These are phyloP conservation scores for Xylariaceae sp. DNA, from an alignment of 2,329 filamentous ascomycete genomes.

Conservation along the genomic window DNA sequence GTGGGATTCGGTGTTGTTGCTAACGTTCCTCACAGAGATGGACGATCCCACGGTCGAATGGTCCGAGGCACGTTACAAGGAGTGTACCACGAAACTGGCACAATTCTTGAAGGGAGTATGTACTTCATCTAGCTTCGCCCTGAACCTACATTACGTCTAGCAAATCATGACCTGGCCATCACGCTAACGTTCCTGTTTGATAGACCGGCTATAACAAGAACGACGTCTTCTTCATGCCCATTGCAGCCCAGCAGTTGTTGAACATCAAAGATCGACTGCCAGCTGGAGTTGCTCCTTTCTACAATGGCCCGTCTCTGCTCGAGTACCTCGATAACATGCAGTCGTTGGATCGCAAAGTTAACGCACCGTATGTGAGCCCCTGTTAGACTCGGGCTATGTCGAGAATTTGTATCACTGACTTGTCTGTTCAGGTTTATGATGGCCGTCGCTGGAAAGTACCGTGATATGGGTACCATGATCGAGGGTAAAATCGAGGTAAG, in stretches of 20 bases:
- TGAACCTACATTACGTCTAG: no score
- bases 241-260: constrained; percentile 79
- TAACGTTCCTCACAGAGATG: constrained; percentile 56
- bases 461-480: constrained; percentile 94
- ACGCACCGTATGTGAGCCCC: constrained; percentile 59
- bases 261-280: constrained; percentile 88
- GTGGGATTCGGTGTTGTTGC: background rate
- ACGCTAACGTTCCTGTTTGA: constrained; percentile 1
- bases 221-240: constrained; percentile 92
- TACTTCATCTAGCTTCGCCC: background rate
- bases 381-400: background rate
- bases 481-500: constrained; percentile 84
- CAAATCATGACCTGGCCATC: no score
- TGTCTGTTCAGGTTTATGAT: constrained; percentile 71
- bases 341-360: constrained; percentile 88
- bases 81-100: constrained; percentile 84
- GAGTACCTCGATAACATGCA: constrained; percentile 95
- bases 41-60: constrained; percentile 94
- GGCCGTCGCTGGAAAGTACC: constrained; percentile 93
- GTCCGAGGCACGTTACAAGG: constrained; percentile 87
- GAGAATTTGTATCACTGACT: constrained; percentile 2
- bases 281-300: constrained; percentile 73
- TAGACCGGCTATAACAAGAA: constrained; percentile 88
- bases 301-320: constrained; percentile 80
- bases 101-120: constrained; percentile 71